phyloP scores from a whole-genome alignment of 1,139 yeast species.

The Zygosaccharomyces sapae region DNA sequence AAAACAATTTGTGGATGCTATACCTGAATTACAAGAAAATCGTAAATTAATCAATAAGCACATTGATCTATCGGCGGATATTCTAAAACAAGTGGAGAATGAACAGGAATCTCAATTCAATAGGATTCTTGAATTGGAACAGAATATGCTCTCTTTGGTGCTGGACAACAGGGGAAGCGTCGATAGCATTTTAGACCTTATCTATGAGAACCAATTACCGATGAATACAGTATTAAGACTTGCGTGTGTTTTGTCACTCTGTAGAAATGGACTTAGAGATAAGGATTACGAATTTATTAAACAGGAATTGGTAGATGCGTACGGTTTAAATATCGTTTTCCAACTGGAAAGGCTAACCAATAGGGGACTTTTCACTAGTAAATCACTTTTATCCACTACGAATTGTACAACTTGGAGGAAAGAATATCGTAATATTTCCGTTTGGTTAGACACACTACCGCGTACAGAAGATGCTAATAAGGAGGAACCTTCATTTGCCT shows the following conservation, averaged over 20 bases:
- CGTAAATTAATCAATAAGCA: constrained; percentile 72
- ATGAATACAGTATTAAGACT: constrained; percentile 22
- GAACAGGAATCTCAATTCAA: constrained; percentile 44
- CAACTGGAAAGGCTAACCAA: constrained; percentile 26
- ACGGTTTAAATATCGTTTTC: constrained; percentile 29
- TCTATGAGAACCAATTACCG: constrained; percentile 26
- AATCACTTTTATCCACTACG: constrained; percentile 10
- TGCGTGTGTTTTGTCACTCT: constrained; percentile 27
- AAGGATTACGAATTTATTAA: constrained; percentile 28
- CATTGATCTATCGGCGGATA: constrained; percentile 67
- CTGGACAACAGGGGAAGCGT: constrained; percentile 23
- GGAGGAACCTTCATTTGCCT: constrained; percentile 32
- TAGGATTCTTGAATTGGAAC: constrained; percentile 63
- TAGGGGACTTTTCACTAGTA: constrained; percentile 22
- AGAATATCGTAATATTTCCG: constrained; percentile 26
- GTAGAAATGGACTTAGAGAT: constrained; percentile 30
- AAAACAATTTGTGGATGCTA: constrained; percentile 63
- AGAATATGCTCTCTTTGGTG: constrained; percentile 37
- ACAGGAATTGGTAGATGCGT: constrained; percentile 30
- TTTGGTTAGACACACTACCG: constrained; percentile 29
- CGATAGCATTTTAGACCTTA: constrained; percentile 24
- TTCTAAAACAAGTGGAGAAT: constrained; percentile 52
- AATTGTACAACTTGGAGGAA: constrained; percentile 14
- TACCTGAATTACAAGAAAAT: constrained; percentile 62
- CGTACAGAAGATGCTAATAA: constrained; percentile 13